A percentile compares a stretch with the other conserved stretches of the same genome.
Evolutionary conservation across 306 rosid genomes (phyloP).

Genomic region (Oemleria cerasiformis): DNA sequence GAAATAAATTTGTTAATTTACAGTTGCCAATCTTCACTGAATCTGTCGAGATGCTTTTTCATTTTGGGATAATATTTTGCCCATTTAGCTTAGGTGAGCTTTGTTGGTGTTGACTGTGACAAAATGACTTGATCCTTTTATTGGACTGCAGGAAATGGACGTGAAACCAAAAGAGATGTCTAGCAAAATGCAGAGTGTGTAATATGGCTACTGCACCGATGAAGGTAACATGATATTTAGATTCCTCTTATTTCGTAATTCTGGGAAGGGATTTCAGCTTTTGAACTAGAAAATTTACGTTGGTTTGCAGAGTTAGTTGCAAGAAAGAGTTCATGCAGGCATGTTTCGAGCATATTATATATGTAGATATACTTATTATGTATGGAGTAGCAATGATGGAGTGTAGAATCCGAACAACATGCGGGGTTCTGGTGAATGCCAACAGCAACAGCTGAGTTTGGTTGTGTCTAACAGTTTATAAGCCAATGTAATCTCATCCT

Average conservation of each 20-base stretch:
- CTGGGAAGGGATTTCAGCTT: conserved; percentile 2
- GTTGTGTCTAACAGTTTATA: conserved; percentile 32
- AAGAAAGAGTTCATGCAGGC: conserved; percentile 40
- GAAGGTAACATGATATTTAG: conserved; percentile 20
- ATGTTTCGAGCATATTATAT: conserved; percentile 41
- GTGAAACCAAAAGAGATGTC: conserved; percentile 68
- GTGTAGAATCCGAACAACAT: conserved; percentile 35
- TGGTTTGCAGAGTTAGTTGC: conserved; percentile 42
- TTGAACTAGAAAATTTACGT: conserved; percentile 12
- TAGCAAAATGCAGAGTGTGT: conserved; percentile 80
- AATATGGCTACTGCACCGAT: conserved; percentile 31
- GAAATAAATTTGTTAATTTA: neutral
- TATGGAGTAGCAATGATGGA: conserved; percentile 50
- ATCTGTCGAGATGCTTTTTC: neutral
- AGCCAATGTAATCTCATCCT: conserved; percentile 24
- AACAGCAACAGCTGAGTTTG: conserved; percentile 40
- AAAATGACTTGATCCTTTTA: neutral
- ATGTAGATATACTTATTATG: conserved; percentile 29
- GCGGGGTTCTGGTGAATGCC: conserved; percentile 35
- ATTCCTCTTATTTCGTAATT: neutral
- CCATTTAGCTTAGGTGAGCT: neutral
- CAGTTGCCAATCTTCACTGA: neutral
- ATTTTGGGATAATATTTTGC: neutral
- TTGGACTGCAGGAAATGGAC: conserved; percentile 63
- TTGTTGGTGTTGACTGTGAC: neutral